phyloP scores from a whole-genome alignment of 495 filamentous ascomycete genomes.

The Chaetomium cochliodes region DNA sequence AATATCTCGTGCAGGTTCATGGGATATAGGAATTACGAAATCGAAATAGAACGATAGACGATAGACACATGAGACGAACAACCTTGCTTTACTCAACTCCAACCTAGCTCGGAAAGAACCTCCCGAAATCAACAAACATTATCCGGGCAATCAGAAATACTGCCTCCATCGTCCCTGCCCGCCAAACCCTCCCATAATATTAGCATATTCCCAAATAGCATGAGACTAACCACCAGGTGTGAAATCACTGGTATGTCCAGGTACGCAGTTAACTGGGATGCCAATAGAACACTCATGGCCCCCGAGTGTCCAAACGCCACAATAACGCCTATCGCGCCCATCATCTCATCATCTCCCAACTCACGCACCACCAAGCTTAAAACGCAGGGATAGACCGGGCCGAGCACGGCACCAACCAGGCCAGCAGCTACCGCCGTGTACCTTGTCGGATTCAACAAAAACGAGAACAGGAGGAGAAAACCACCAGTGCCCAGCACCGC shows the following conservation, averaged over 20 bases:
- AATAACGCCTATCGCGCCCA: conserved; percentile 67
- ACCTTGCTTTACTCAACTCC: background rate
- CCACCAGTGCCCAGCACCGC: background rate
- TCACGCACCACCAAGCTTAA: conserved; percentile 63
- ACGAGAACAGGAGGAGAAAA: background rate
- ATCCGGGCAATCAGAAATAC: background rate
- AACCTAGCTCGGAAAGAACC: background rate
- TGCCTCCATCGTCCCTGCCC: background rate
- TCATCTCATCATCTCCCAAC: conserved; percentile 61
- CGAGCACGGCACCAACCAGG: conserved; percentile 75
- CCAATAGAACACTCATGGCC: conserved; percentile 51
- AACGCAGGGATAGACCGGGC: conserved; percentile 73
- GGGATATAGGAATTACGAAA: background rate
- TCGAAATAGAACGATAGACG: conserved; percentile 43
- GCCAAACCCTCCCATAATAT: background rate
- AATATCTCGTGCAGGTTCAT: conserved; percentile 5
- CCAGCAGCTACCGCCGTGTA: background rate
- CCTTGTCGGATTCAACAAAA: background rate
- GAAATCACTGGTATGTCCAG: conserved; percentile 45
- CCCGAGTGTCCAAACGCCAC: conserved; percentile 71
- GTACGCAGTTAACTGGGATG: background rate
- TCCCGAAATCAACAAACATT: background rate
- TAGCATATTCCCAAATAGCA: background rate
- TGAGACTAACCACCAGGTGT: background rate
- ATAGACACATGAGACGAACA: background rate